These are phyloP conservation scores for Rusavskia elegans DNA, from an alignment of 495 filamentous ascomycete species.

Conservation along the genomic window DNA sequence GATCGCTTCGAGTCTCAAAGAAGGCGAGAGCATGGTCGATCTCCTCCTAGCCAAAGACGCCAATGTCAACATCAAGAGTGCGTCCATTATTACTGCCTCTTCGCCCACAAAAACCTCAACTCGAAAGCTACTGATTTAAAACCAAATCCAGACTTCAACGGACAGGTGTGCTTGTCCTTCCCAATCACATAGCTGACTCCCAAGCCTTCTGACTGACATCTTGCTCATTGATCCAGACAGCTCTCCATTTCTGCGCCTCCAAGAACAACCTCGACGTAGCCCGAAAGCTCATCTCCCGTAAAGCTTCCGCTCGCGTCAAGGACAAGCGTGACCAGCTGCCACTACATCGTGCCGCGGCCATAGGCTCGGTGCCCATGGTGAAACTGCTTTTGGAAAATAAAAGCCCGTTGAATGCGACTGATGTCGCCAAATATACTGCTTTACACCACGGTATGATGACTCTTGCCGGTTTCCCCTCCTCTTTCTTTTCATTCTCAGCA, in stretches of 20 bases:
- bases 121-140: not conserved
- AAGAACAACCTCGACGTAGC: slow-evolving; percentile 74
- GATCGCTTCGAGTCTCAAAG: slow-evolving; percentile 69
- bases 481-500: too few relatives aligned
- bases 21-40: slow-evolving; percentile 38
- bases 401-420: slow-evolving; percentile 77
- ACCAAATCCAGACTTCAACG: slow-evolving; percentile 27
- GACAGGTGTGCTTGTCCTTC: slow-evolving; percentile 30
- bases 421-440: slow-evolving; percentile 67
- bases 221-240: slow-evolving; percentile 36
- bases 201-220: too few relatives aligned
- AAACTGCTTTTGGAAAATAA: slow-evolving; percentile 56
- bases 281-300: slow-evolving; percentile 55
- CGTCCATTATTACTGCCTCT: not conserved
- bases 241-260: slow-evolving; percentile 80
- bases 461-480: not conserved
- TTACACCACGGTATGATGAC: slow-evolving; percentile 56
- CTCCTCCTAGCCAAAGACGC: slow-evolving; percentile 66
- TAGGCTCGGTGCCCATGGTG: slow-evolving; percentile 75
- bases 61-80: slow-evolving; percentile 70
- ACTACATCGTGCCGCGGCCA: slow-evolving; percentile 79
- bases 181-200: not conserved
- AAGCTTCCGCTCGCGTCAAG: slow-evolving; percentile 67
- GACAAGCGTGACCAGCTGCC: slow-evolving; percentile 77
- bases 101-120: too few relatives aligned